Conservation (phyloP, 306 rosid species). For the Lathyrus sativus region DNA sequence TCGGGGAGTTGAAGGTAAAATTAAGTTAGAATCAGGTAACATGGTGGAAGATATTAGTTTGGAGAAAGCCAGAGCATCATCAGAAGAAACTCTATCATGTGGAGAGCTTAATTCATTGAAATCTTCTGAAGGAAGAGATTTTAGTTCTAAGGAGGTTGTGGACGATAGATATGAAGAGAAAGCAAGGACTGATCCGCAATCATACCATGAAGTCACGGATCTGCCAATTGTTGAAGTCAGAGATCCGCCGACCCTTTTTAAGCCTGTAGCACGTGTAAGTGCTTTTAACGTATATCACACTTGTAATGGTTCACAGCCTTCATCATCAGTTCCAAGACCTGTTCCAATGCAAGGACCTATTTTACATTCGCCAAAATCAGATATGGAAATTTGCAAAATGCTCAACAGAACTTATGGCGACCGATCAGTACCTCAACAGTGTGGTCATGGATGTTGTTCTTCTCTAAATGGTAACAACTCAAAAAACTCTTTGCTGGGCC, state of each 20-base stretch:
- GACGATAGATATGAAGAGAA: conserved; percentile 58
- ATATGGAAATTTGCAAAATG: conserved; percentile 57
- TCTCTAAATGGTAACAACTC: conserved; percentile 38
- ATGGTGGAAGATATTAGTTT: conserved; percentile 62
- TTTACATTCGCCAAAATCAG: conserved; percentile 59
- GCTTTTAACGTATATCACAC: conserved; percentile 72
- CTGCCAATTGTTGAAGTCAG: conserved; percentile 33
- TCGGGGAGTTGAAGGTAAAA: conserved; percentile 57
- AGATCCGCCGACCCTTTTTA: conserved; percentile 66
- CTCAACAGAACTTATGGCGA: conserved; percentile 57
- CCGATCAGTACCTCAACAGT: conserved; percentile 58
- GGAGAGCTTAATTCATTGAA: conserved; percentile 78
- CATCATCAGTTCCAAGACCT: conserved; percentile 48
- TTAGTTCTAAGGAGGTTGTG: conserved; percentile 54
- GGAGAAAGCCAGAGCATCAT: conserved; percentile 83
- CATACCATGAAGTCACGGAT: conserved; percentile 35
- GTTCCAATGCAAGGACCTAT: conserved; percentile 71
- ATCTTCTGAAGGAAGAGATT: conserved; percentile 74
- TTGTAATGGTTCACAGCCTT: conserved; percentile 52
- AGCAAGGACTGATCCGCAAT: conserved; percentile 48
- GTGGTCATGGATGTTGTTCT: conserved; percentile 84
- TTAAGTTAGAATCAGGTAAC: conserved; percentile 59
- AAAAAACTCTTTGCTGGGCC: conserved; percentile 68
- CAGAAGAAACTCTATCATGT: conserved; percentile 84
- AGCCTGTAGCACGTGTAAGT: conserved; percentile 81